phyloP scores from a whole-genome alignment of 2,329 filamentous ascomycete genomes.

The Ceratocystis diversiconidia region DNA sequence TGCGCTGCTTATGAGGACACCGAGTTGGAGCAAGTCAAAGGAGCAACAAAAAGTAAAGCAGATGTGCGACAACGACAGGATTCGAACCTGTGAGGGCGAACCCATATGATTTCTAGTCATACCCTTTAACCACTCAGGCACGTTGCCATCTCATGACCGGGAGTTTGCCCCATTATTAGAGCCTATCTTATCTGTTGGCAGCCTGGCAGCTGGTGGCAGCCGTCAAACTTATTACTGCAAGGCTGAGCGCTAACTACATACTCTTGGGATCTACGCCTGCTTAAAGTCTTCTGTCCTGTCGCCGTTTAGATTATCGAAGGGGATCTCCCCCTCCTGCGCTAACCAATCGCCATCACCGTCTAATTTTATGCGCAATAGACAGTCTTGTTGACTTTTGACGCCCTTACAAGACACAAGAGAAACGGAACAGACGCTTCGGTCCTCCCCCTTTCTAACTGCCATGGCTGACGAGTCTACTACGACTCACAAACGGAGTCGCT shows the following conservation, averaged over 20 bases:
- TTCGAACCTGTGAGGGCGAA: conserved; percentile 14
- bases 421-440: too few species aligned
- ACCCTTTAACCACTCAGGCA: conserved; percentile 15
- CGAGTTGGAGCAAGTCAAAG: background rate
- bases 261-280: background rate
- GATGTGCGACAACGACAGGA: conserved; percentile 11
- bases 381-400: too few species aligned
- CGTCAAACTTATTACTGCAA: accelerated
- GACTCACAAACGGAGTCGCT: background rate
- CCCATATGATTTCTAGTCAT: conserved; percentile 15
- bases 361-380: too few species aligned
- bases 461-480: background rate
- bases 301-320: background rate
- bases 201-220: background rate
- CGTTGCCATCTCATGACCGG: background rate
- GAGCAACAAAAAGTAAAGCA: background rate
- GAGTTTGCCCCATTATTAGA: background rate
- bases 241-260: background rate
- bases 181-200: background rate
- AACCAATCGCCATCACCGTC: too few species aligned
- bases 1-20: too few species aligned
- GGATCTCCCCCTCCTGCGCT: background rate
- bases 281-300: background rate
- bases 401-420: background rate
- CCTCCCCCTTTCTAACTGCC: background rate